Base-by-base conservation (phyloP, 2,329 filamentous ascomycete species). In the Gnomoniopsis smithogilvyi region DNA sequence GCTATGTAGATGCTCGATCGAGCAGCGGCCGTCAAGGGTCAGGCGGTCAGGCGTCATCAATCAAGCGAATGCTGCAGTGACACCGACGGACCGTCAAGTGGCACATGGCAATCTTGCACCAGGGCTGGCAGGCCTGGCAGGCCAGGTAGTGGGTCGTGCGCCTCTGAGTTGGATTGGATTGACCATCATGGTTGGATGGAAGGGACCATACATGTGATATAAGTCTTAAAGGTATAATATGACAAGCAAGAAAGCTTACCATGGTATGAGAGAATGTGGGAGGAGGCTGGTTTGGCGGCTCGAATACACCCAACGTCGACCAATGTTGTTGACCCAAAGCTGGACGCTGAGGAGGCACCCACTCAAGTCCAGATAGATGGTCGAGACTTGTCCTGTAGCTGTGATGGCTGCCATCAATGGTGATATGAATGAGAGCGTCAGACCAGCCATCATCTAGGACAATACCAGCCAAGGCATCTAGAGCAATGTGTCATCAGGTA, bases 251-350 rank as follows among this genome's bases (percentile, higher is more conserved):
- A 45, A 17, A 43, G 38, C 38, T 43, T 43, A 43, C 19, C 15
- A 38, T 8, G 34, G 10, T 38, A n/a, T n/a, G n/a, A n/a, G n/a
- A n/a, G n/a, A n/a, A n/a, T n/a, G n/a, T 15, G 10, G 15, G 8
- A 43, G 8, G 19, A 43, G 7, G 38, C 38, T 43, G 38, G 14
- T 12, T 43, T 43, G 84, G 38, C 38, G 38, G 15, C 3, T n/a
- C 38, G 38, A 43, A 43, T 15, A n/a, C 14, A 6, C 34, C 34
- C 15, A 10, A 15, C 34, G 8, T 8, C 15, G 34, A 8, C 34
- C 34, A 38, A 8, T 38, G n/a, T n/a, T n/a, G n/a, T 30, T 30
- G 26, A 30, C 26, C 4, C 26, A 30, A 30, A 30, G 8, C 8
- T 30, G 26, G 8, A 4, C 26, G 4, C 8, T 30, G 26, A 30